Base-by-base conservation (phyloP, 805 yeast species). In the Torulaspora delbrueckii region DNA sequence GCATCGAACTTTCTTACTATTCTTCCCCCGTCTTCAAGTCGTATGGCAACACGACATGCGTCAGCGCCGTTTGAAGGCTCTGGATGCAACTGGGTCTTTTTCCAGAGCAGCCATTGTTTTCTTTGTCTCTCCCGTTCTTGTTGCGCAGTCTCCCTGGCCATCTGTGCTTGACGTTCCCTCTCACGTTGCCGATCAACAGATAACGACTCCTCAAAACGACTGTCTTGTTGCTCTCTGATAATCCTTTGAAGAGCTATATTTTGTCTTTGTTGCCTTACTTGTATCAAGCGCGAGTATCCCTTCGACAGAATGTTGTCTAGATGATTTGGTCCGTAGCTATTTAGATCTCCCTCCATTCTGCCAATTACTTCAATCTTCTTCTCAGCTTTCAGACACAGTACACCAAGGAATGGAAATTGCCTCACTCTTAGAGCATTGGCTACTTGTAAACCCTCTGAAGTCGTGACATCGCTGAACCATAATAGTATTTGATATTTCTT, bases 391-490 rank as follows among this genome's bases (percentile, higher is more conserved):
- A 88, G 71, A 39, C 88, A 82, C 8, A 93, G 63, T 9, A 90
- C 67, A 0, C 91, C 95, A 27, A 86, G 63, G 59, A 86, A 84
- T n/a, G 99, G 99, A 57, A 82, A 81, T 52, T 78, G 76, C 16
- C 87, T 75, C 33, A 83, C 82, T 46, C 78, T 76, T 48, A 90
- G 74, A 31, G 83, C 79, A 58, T 84, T 82, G 0, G 95, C 84
- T 12, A 88, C 81, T 56, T 87, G 95, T 58, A 78, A 81, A 1
- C 91, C 86, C 63, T 91, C 98, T 16, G 89, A 79, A 46, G 81
- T 80, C n/a, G 77, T 75, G 19, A 84, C 77, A 59, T 86, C 83
- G 7, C 96, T 96, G 34, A 90, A 95, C 98, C 98, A 91, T 1
- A 86, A 66, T 3, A 86, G 53, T 2, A 82, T 61, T 37, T 85